Evolutionary conservation across 2,329 filamentous ascomycete species (phyloP).

Genomic region (Epichloe bromicola): DNA sequence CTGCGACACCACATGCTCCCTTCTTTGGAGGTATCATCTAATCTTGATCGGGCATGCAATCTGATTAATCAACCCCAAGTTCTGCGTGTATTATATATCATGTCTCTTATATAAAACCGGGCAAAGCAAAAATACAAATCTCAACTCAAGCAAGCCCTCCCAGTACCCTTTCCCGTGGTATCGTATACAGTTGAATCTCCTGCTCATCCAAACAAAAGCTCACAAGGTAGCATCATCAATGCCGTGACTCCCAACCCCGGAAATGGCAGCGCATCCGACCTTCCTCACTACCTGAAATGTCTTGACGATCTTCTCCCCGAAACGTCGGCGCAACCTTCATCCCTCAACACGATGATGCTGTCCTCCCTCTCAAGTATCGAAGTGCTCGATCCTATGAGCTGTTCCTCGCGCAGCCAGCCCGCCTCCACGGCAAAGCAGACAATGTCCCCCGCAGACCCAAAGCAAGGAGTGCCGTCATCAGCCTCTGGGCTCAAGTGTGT

Average conservation of each 20-base stretch:
- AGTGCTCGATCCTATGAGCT: constrained; percentile 29
- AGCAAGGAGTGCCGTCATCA: constrained; percentile 32
- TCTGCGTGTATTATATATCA: neutral
- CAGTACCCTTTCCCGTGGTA: neutral
- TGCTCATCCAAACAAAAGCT: neutral
- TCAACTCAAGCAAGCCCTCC: neutral
- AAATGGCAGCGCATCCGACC: neutral
- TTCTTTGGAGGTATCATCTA: too few species aligned
- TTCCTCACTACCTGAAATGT: constrained; percentile 1
- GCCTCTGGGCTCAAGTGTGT: constrained; percentile 39
- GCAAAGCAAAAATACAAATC: neutral
- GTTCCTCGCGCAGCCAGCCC: constrained; percentile 41
- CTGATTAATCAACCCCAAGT: too few species aligned
- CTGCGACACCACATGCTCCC: too few species aligned
- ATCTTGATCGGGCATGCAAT: too few species aligned
- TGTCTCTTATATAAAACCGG: neutral
- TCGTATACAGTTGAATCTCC: neutral
- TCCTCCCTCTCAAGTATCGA: constrained; percentile 26
- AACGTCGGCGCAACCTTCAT: constrained; percentile 13
- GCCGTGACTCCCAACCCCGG: too few species aligned
- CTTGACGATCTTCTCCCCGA: constrained; percentile 15
- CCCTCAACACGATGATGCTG: constrained; percentile 25
- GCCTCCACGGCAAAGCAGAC: constrained; percentile 44
- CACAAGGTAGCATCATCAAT: too few species aligned
- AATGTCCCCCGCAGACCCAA: constrained; percentile 42